Conservation (phyloP, 306 rosid genomes). For the Citrullus colocynthis region DNA sequence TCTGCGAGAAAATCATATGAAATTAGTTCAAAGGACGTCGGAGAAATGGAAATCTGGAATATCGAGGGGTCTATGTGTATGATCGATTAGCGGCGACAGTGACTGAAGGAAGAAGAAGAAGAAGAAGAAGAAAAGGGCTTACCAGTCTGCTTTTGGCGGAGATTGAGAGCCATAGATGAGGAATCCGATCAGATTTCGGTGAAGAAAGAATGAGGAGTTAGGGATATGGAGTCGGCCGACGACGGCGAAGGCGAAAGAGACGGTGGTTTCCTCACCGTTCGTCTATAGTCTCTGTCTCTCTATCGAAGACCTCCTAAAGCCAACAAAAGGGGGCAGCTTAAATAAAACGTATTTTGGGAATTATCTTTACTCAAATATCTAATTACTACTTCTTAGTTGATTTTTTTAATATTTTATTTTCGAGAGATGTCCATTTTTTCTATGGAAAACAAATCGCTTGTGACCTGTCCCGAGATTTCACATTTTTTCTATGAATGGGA, state of each 20-base stretch:
- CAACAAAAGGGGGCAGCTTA: too few relatives aligned
- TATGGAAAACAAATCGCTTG: too few relatives aligned
- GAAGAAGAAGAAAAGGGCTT: background rate
- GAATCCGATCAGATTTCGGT: background rate
- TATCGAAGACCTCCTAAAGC: background rate
- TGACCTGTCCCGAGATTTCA: too few relatives aligned
- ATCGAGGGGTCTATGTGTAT: background rate
- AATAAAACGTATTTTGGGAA: too few relatives aligned
- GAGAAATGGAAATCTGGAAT: background rate
- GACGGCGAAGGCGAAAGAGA: background rate
- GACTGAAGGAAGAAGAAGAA: slow-evolving; percentile 7
- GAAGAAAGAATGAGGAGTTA: background rate
- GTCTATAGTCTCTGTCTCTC: background rate
- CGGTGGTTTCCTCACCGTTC: background rate
- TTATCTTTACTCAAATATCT: too few relatives aligned
- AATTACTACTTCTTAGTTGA: too few relatives aligned
- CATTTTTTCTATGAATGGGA: too few relatives aligned
- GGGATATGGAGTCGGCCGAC: background rate
- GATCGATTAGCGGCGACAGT: background rate
- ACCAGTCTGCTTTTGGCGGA: slow-evolving; percentile 60
- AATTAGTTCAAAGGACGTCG: background rate
- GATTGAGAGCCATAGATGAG: slow-evolving; percentile 43
- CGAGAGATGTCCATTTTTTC: too few relatives aligned
- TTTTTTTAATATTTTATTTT: too few relatives aligned
- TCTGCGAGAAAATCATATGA: slow-evolving; percentile 26